phyloP scores from a whole-genome alignment of 2,329 filamentous ascomycete genomes.

The Microascus cirrosus region DNA sequence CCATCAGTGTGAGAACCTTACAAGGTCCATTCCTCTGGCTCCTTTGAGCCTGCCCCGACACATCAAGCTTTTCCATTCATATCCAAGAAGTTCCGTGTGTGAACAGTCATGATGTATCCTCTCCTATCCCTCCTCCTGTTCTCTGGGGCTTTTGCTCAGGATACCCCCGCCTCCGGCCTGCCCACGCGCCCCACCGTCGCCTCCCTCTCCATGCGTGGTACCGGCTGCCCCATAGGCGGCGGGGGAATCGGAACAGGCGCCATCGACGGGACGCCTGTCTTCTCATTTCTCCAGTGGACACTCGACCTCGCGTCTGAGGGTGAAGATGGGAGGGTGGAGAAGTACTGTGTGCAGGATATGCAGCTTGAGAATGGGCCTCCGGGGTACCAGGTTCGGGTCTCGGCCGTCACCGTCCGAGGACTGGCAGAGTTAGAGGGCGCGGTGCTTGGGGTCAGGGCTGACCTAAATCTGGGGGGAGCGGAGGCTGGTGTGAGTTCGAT shows the following conservation, averaged over 20 bases:
- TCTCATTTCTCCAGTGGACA: constrained; percentile 1
- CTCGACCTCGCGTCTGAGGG: not conserved
- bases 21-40: no score
- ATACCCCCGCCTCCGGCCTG: no score
- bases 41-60: no score
- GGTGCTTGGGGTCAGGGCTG: not conserved
- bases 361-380: not conserved
- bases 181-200: constrained; percentile 3
- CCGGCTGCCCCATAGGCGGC: constrained; percentile 4
- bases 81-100: no score
- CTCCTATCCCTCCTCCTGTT: no score
- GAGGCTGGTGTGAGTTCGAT: not conserved
- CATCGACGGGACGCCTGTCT: constrained; percentile 1
- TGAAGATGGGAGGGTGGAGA: not conserved
- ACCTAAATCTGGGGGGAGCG: not conserved
- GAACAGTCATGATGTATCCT: no score
- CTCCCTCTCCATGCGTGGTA: constrained; percentile 2
- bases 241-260: not conserved
- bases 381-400: constrained; percentile 1
- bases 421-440: not conserved
- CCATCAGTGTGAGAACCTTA: no score
- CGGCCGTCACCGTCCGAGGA: not conserved
- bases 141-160: no score
- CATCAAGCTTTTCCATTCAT: no score
- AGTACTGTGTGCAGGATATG: constrained; percentile 2